Evolutionary conservation across 768 basidiomycete species (phyloP), one percentile per base, ranked within the genome.

Genomic region (Lactarius vividus): DNA sequence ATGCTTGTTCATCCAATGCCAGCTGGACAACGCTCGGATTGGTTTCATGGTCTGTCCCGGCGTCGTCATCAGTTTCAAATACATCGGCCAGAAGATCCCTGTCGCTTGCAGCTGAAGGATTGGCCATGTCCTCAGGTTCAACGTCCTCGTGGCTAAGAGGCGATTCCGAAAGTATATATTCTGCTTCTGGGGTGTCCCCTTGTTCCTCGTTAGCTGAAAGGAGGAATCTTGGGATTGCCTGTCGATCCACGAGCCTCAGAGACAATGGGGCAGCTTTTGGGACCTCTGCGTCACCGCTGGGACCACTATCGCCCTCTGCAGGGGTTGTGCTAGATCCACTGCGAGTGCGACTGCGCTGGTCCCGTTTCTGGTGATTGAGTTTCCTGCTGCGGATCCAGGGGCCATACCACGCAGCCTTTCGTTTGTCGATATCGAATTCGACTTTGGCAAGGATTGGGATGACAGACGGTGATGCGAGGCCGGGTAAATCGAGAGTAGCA

Each of bases 381-480:
- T 81, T 81, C 63, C 90, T 78, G 71, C 86, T 90, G 63, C 86
- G 81, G 31, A 87, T 66, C 92, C 92, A 96, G 9, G 87, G 86
- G n/a, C 88, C 88, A 69, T 88, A 95, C 95, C 95, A 97, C 3
- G 79, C 78, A 2, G 94, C 95, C 69, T 82, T 88, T 60, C 84
- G 79, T 44, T 81, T 80, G 75, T 97, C 96, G 71, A 98, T 88
- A 74, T 97, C 94, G 71, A 98, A 97, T 75, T 98, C 95, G 15
- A 98, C 86, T 75, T 96, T 96, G 57, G 94, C 96, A 33, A 98
- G 83, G 63, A 97, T 88, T 5, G 91, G 91, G 61, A 93, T 86
- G 28, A 92, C 77, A 29, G 88, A 84, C 56, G 84, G 75, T 7
- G 87, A 85, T 63, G 76, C 74, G 46, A 91, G 80, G 8, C 89